Base-by-base conservation (phyloP, 2,329 filamentous ascomycete genomes). In the Cercospora beticola region DNA sequence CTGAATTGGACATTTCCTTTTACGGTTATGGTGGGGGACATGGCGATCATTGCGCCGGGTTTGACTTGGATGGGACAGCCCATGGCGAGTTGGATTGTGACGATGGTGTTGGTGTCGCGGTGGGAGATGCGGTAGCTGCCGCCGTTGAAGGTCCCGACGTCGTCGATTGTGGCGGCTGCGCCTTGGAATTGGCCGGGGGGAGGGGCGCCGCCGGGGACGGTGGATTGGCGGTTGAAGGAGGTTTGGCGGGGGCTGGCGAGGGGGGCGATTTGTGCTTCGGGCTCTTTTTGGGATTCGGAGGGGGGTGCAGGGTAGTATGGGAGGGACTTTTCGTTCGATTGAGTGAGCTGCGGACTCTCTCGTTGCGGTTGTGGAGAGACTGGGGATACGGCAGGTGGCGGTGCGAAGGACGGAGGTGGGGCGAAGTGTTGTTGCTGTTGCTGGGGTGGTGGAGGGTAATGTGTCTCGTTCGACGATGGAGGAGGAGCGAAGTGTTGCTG, bases 81-180 rank as follows among this genome's bases (percentile, higher is more conserved):
- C 79, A 95, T 91, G 12, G 94, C 94, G 57, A 98, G 82, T 79
- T 97, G 94, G 23, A 97, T 81, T 0, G 94, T 98, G 70, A 97
- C 81, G 73, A 97, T 90, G 0, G 92, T 93, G 79, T 98, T 99
- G 68, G 88, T 90, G 79, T 97, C 93, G 23, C 95, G 87, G 78
- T 99, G 95, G 76, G 92, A 95, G 77, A 98, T 93, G 54, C 95
- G 87, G 79, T 94, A 99, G 77, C 92, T 94, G 12, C 95, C 95
- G 16, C 95, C 95, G 78, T 98, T 98, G 84, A 98, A 99, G 0
- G 91, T 95, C n/a, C 95, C 95, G 1, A 97, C 88, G 74, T 97
- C 94, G 79, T 98, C 95, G 10, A 75, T 31, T 31, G 88, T 84
- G 0, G 90, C 83, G 33, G 81, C 81, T 0, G 86, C 88, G 31